Evolutionary conservation across 148 eudicot genomes (phyloP), one percentile per base, ranked within the genome.

Genomic region (Agrostemma githago): DNA sequence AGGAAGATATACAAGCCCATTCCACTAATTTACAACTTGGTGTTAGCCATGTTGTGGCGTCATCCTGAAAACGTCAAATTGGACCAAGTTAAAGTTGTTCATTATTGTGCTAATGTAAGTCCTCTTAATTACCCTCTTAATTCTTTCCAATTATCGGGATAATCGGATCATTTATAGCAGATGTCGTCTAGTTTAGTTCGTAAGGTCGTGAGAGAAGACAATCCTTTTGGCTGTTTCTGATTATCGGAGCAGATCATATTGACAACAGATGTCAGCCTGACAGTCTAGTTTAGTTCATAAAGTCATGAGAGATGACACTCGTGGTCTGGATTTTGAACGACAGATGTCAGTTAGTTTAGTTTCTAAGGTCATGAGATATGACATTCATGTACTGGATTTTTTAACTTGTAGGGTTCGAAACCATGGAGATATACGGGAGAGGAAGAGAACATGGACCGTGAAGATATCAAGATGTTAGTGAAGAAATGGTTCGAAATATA

Each of bases 41-140:
- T 85, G 6, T 12, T 83, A 67, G 81, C 88, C 67, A 85, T 85
- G 88, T 42, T 85, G 65, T 83, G 88, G 88, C 88, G 86, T 14
- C 88, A 85, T 63, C 88, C 88, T 0, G 85, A 81, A 57, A 70
- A 78, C 8, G 48, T 85, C 8, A 42, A 85, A 15, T 70, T 83
- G 15, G 68, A 80, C 0, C 68, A 80, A 67, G 88, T 80, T 1
- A 85, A 80, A 68, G 88, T 85, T 15, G 84, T 85, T 54, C 88
- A 85, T 75, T 85, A 85, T 43, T 85, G 88, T 74, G 85, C 85
- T 2, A 68, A 77, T 34, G 87, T 76, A 64, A 77, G 83, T 82
- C 8, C 6, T 2, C 34, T 42, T n/a, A n/a, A n/a, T n/a, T 8
- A 3, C 3, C 37, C 16, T 11, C 10, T 8, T 6, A 16, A 41